Conservation (phyloP, 495 filamentous ascomycete species). For the Penicilliopsis zonata region DNA sequence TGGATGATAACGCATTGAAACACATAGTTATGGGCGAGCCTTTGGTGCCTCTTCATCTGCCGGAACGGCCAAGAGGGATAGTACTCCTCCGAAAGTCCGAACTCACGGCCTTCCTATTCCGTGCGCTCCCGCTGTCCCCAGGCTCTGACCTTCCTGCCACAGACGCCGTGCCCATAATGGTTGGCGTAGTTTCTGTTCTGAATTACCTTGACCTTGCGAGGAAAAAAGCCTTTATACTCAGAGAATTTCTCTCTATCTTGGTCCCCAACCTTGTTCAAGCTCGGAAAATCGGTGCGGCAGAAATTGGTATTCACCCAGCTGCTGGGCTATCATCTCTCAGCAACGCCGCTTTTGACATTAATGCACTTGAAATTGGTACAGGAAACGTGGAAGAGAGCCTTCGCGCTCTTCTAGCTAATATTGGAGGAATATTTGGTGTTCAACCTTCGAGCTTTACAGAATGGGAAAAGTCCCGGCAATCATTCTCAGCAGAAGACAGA, state of each 20-base stretch:
- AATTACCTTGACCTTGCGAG: slow-evolving; percentile 63
- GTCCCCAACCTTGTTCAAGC: slow-evolving; percentile 85
- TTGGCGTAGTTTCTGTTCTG: slow-evolving; percentile 75
- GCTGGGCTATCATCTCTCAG: slow-evolving; percentile 62
- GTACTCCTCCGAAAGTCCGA: slow-evolving; percentile 42
- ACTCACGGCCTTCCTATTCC: slow-evolving; percentile 57
- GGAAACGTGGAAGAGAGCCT: slow-evolving; percentile 68
- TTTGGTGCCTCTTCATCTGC: slow-evolving; percentile 21
- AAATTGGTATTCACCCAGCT: slow-evolving; percentile 88
- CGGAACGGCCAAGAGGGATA: slow-evolving; percentile 31
- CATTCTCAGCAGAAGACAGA: slow-evolving; percentile 7
- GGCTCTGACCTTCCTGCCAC: slow-evolving; percentile 49
- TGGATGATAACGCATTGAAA: slow-evolving; percentile 55
- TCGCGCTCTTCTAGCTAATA: slow-evolving; percentile 40
- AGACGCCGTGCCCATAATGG: slow-evolving; percentile 65
- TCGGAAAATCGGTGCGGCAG: slow-evolving; percentile 81
- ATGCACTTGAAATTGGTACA: slow-evolving; percentile 59
- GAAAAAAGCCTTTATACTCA: slow-evolving; percentile 78
- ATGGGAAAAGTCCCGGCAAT: slow-evolving; percentile 18
- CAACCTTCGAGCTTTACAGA: slow-evolving; percentile 28
- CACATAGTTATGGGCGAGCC: slow-evolving; percentile 52
- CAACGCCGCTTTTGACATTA: slow-evolving; percentile 40
- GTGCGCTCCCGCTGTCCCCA: slow-evolving; percentile 52
- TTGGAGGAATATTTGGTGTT: slow-evolving; percentile 39
- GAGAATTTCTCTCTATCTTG: slow-evolving; percentile 70